Conservation (phyloP, 2,329 filamentous ascomycete genomes). For the Aspergillus puulaauensis region DNA sequence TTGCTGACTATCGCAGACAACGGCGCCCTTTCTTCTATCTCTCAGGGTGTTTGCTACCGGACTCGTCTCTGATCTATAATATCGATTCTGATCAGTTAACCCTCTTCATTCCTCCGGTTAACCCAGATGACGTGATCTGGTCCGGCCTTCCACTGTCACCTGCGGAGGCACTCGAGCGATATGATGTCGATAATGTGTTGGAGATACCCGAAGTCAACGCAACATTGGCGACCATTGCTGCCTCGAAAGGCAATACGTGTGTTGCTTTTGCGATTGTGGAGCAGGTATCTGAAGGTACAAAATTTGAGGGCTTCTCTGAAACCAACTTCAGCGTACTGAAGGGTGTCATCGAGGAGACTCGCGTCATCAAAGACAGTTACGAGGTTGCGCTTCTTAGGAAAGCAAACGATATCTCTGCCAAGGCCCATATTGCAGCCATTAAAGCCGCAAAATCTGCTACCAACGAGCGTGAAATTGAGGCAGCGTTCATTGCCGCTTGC, state of each 20-base stretch:
- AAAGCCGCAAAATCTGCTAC: slow-evolving; percentile 60
- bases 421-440: slow-evolving; percentile 74
- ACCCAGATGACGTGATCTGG: slow-evolving; percentile 91
- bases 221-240: slow-evolving; percentile 57
- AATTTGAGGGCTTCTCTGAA: slow-evolving; percentile 67
- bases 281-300: slow-evolving; percentile 71
- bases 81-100: slow-evolving; percentile 70
- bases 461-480: slow-evolving; percentile 83
- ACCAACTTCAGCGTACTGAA: slow-evolving; percentile 63
- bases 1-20: slow-evolving; percentile 57
- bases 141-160: slow-evolving; percentile 78
- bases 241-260: slow-evolving; percentile 36
- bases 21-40: slow-evolving; percentile 94
- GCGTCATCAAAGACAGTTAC: slow-evolving; percentile 81
- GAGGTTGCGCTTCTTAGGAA: slow-evolving; percentile 79
- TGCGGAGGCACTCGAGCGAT: slow-evolving; percentile 72
- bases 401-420: slow-evolving; percentile 76
- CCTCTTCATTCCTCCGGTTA: slow-evolving; percentile 84
- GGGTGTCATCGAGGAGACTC: slow-evolving; percentile 73
- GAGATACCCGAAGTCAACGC: slow-evolving; percentile 73
- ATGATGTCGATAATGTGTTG: slow-evolving; percentile 77
- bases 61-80: slow-evolving; percentile 80
- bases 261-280: slow-evolving; percentile 75
- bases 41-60: slow-evolving; percentile 77
- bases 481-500: slow-evolving; percentile 71